Conservation (phyloP, 768 basidiomycete species). For the Steccherinum ochraceum region DNA sequence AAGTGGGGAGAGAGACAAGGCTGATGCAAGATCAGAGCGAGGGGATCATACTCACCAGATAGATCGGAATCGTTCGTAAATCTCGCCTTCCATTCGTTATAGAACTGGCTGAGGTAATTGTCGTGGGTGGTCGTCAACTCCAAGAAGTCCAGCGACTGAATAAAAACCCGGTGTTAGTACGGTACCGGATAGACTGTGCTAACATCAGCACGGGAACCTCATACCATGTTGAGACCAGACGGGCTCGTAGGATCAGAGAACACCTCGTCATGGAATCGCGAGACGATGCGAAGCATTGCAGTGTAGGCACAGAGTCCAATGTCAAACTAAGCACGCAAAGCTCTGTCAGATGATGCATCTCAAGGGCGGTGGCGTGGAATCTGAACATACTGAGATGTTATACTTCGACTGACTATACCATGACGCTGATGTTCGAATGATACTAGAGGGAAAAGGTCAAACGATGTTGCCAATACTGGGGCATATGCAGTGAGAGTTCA, state of each 20-base stretch:
- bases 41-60: conserved; percentile 39
- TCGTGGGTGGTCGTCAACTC: conserved; percentile 58
- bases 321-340: conserved; percentile 54
- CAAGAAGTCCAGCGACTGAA: conserved; percentile 61
- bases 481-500: too few relatives aligned
- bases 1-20: too few relatives aligned
- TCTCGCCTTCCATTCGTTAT: conserved; percentile 59
- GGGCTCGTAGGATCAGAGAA: conserved; percentile 65
- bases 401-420: conserved; percentile 72
- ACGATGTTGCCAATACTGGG: too few relatives aligned
- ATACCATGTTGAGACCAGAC: conserved; percentile 64
- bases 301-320: conserved; percentile 73
- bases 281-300: conserved; percentile 60
- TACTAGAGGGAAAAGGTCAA: conserved; percentile 27
- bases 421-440: conserved; percentile 62
- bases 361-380: neutral
- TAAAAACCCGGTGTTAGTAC: too few relatives aligned
- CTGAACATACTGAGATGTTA: conserved; percentile 42
- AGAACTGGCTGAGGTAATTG: conserved; percentile 45
- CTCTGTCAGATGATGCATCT: neutral
- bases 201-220: too few relatives aligned
- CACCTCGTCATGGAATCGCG: conserved; percentile 70
- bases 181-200: too few relatives aligned
- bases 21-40: neutral
- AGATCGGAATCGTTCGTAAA: conserved; percentile 57